Base-by-base conservation (phyloP, 192 early-diverging fungal species). In the Spizellomyces sp. region DNA sequence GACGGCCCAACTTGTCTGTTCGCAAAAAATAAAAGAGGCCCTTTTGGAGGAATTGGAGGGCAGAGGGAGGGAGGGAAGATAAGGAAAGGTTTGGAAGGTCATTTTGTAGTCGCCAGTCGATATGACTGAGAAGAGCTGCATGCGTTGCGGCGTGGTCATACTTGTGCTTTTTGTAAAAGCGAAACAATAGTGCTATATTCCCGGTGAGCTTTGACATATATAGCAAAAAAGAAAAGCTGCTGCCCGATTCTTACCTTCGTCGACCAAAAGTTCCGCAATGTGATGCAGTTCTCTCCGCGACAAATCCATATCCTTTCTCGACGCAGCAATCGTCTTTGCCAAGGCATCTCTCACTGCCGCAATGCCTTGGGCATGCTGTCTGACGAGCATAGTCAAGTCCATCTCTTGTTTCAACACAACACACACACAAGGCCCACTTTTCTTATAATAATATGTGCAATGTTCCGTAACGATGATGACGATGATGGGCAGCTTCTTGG, bases 31-130 rank as follows among this genome's bases (percentile, higher is more conserved):
- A 55, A 60, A 84, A 79, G 14, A 81, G 64, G 19, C 79, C 77
- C 10, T 74, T 36, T 14, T 71, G 50, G n/a, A 74, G 65, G 36
- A 66, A 69, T 6, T 48, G 48, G 41, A 45, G 48, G 2, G 68
- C 66, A 5, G 46, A 52, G 10, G 68, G 64, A 36, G 58, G 42
- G 41, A 69, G 22, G 8, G 64, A 67, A 12, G 19, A 36, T n/a
- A 45, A 45, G n/a, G 46, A 63, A 14, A 75, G 36, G 56, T 59
- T 65, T 27, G 68, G 62, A 8, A 76, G 59, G 48, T 68, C 60
- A 17, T 74, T 66, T 45, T 76, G 64, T 50, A 83, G 61, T 48
- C 81, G 71, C 81, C 81, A 83, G 45, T 77, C 73, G 48, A 83
- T 52, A 61, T 83, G 75, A 5, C 48, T 44, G 10, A 73, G 41